Conservation (phyloP, 192 early-diverging fungal genomes). For the Fimicolochytrium jonesii region DNA sequence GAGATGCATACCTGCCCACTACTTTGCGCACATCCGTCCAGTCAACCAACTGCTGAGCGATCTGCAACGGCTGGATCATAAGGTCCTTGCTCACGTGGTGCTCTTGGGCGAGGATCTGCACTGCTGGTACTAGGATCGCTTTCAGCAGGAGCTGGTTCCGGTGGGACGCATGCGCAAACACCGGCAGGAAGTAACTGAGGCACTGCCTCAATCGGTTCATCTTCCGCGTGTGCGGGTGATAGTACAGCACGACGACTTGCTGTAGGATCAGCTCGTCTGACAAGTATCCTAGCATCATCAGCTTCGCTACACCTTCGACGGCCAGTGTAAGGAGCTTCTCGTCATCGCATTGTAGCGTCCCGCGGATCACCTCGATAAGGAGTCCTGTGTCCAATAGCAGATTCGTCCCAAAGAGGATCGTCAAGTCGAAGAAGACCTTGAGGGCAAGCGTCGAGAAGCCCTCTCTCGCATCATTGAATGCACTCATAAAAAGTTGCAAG, state of each 20-base stretch:
- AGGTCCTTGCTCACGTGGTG: slow-evolving; percentile 34
- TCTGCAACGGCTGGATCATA: slow-evolving; percentile 56
- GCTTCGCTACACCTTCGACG: slow-evolving; percentile 71
- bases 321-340: slow-evolving; percentile 64
- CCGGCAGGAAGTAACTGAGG: slow-evolving; percentile 85
- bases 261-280: slow-evolving; percentile 54
- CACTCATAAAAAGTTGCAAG: slow-evolving; percentile 66
- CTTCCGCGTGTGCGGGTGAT: slow-evolving; percentile 61
- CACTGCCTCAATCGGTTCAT: slow-evolving; percentile 78
- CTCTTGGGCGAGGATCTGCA: slow-evolving; percentile 33
- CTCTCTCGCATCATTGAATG: slow-evolving; percentile 48
- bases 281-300: slow-evolving; percentile 57
- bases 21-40: slow-evolving; percentile 74
- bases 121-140: slow-evolving; percentile 33
- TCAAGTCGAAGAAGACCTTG: slow-evolving; percentile 43
- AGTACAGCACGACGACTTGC: slow-evolving; percentile 76
- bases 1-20: slow-evolving; percentile 31
- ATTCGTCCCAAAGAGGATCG: slow-evolving; percentile 30
- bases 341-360: slow-evolving; percentile 52
- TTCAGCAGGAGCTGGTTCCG: slow-evolving; percentile 67
- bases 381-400: slow-evolving; percentile 13
- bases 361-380: slow-evolving; percentile 29
- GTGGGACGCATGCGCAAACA: slow-evolving; percentile 70
- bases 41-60: slow-evolving; percentile 68
- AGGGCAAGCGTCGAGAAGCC: slow-evolving; percentile 66